A percentile compares a stretch with the other conserved stretches of the same genome.
These are phyloP conservation scores for Pseudomassariella vexata DNA, from an alignment of 2,329 filamentous ascomycete genomes.

Conservation along the genomic window DNA sequence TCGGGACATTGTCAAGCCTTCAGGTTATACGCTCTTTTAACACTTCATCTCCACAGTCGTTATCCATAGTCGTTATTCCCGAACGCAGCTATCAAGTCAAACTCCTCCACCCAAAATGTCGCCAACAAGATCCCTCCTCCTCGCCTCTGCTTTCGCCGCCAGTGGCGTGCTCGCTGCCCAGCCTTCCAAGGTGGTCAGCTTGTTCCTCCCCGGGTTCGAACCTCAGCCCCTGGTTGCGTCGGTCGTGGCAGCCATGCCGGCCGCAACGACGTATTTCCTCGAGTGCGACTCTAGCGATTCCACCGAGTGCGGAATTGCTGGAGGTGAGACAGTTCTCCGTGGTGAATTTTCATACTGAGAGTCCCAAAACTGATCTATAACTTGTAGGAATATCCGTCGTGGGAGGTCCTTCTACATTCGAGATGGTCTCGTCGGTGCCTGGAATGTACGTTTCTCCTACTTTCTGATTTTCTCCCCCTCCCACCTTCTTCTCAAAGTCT, in stretches of 20 bases:
- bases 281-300: slow-evolving; percentile 1
- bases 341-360: slow-evolving; percentile 2
- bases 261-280: slow-evolving; percentile 3
- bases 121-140: too few species aligned
- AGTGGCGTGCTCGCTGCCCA: too few species aligned
- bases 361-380: background rate
- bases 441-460: slow-evolving; percentile 4
- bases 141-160: too few species aligned
- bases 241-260: slow-evolving; percentile 4
- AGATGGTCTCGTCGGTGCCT: background rate
- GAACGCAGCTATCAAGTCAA: too few species aligned
- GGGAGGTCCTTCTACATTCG: slow-evolving; percentile 4
- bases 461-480: background rate
- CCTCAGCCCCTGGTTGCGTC: slow-evolving; percentile 2
- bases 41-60: too few species aligned
- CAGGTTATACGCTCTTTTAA: too few species aligned
- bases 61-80: too few species aligned
- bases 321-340: slow-evolving; percentile 2
- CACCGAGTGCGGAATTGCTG: slow-evolving; percentile 1
- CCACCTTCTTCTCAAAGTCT: background rate
- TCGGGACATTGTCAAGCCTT: too few species aligned
- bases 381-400: slow-evolving; percentile 2
- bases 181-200: slow-evolving; percentile 2
- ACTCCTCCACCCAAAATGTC: too few species aligned
- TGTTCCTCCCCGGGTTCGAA: slow-evolving; percentile 5